These are phyloP conservation scores for Blastosporella zonata DNA, from an alignment of 1,284 basidiomycete species.

Conservation along the genomic window DNA sequence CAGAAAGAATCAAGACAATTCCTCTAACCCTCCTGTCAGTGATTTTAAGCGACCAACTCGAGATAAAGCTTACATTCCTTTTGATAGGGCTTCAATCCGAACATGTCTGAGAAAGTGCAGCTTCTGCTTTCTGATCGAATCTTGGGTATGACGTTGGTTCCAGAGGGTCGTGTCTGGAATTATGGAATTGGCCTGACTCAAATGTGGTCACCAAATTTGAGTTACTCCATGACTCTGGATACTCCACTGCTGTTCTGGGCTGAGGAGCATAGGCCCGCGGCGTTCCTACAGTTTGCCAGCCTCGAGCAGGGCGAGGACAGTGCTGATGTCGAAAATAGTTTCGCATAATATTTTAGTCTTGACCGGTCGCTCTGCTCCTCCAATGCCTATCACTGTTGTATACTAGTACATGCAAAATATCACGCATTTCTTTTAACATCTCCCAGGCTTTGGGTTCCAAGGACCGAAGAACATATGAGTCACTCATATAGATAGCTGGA, in stretches of 20 bases:
- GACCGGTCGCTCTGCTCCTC: conserved; percentile 18
- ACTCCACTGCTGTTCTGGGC: conserved; percentile 95
- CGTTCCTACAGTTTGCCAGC: conserved; percentile 88
- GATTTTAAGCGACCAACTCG: neutral
- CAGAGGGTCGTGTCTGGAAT: conserved; percentile 92
- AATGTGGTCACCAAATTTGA: conserved; percentile 82
- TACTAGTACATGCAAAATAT: conserved; percentile 10
- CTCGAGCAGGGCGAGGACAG: conserved; percentile 85
- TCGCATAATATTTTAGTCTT: conserved; percentile 47
- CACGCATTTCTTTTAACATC: neutral
- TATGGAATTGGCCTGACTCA: conserved; percentile 92
- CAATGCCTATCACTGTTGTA: conserved; percentile 20
- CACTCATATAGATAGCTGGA: too few relatives aligned
- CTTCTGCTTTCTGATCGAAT: conserved; percentile 92
- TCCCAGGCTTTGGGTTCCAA: neutral
- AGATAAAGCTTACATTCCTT: conserved; percentile 17
- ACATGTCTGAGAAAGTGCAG: conserved; percentile 97
- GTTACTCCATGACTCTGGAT: conserved; percentile 87
- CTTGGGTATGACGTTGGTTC: conserved; percentile 87
- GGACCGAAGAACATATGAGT: neutral
- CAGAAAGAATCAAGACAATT: conserved; percentile 85
- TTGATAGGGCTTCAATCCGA: conserved; percentile 86
- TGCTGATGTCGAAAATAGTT: conserved; percentile 88
- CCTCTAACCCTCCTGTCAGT: conserved; percentile 74
- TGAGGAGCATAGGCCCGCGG: conserved; percentile 88